Percentiles rank a stretch among this genome's conserved stretches.
phyloP scores from a whole-genome alignment of 129 eudicot species.

The Arctium lappa region DNA sequence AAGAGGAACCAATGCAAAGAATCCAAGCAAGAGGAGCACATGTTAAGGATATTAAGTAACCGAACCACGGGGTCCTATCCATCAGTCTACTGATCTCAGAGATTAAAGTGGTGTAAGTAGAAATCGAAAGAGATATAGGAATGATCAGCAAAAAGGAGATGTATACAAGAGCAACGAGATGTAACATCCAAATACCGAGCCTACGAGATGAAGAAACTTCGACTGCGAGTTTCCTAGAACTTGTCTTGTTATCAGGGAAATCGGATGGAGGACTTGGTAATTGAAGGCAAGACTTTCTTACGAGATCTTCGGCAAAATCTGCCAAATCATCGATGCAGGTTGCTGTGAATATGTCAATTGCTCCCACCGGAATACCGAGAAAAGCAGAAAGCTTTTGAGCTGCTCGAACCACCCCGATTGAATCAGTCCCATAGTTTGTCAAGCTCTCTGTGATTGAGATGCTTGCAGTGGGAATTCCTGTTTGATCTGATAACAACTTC shows the following conservation, averaged over 20 bases:
- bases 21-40: slow-evolving; percentile 48
- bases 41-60: slow-evolving; percentile 32
- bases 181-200: slow-evolving; percentile 35
- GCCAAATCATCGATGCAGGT: slow-evolving; percentile 52
- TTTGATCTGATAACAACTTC: slow-evolving; percentile 41
- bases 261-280: background rate
- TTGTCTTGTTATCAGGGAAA: background rate
- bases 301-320: slow-evolving; percentile 38
- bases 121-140: slow-evolving; percentile 37
- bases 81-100: background rate
- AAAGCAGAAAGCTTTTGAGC: slow-evolving; percentile 47
- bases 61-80: slow-evolving; percentile 5
- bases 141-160: slow-evolving; percentile 23
- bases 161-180: slow-evolving; percentile 33
- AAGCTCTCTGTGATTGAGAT: slow-evolving; percentile 36
- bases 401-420: slow-evolving; percentile 54
- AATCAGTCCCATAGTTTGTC: slow-evolving; percentile 40
- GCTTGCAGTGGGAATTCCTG: slow-evolving; percentile 27
- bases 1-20: slow-evolving; percentile 27
- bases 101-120: slow-evolving; percentile 25
- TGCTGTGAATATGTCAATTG: slow-evolving; percentile 52
- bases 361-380: slow-evolving; percentile 45
- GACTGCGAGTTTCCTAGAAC: background rate
- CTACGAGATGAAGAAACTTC: slow-evolving; percentile 21
- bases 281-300: slow-evolving; percentile 26